phyloP scores from a whole-genome alignment of 2,329 filamentous ascomycete species.

The Colletotrichum tropicicola region DNA sequence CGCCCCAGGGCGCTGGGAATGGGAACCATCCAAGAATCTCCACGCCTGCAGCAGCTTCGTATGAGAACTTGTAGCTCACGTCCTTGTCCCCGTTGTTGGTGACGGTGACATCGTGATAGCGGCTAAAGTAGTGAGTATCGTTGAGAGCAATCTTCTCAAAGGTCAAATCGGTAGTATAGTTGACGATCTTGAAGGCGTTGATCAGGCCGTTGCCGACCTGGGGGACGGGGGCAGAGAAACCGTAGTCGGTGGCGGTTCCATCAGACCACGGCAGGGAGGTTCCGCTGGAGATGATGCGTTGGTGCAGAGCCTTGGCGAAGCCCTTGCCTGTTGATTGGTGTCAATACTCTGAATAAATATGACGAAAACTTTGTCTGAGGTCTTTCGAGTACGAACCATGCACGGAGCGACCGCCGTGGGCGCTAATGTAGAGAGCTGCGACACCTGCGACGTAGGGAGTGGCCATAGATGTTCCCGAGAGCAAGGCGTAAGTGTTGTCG shows the following conservation, averaged over 20 bases:
- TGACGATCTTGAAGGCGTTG: constrained; percentile 51
- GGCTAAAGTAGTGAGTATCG: constrained; percentile 50
- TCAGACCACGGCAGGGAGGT: constrained; percentile 34
- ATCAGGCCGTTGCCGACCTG: constrained; percentile 52
- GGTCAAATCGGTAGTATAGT: constrained; percentile 45
- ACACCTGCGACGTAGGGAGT: constrained; percentile 54
- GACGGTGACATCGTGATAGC: constrained; percentile 37
- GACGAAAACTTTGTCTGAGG: too few species aligned
- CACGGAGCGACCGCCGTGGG: constrained; percentile 39
- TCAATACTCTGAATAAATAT: not conserved
- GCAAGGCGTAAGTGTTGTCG: constrained; percentile 42
- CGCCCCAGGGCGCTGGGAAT: constrained; percentile 1
- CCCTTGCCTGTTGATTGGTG: constrained; percentile 36
- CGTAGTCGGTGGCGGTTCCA: constrained; percentile 34
- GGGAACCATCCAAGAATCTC: constrained; percentile 41
- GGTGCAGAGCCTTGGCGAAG: constrained; percentile 38
- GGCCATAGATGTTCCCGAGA: constrained; percentile 59
- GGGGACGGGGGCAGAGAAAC: constrained; percentile 42
- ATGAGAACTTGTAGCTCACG: constrained; percentile 41
- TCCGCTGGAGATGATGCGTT: constrained; percentile 44
- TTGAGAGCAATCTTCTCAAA: constrained; percentile 52
- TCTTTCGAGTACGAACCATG: constrained; percentile 35
- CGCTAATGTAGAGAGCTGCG: constrained; percentile 45
- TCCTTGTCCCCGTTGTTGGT: constrained; percentile 45
- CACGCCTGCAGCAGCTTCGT: constrained; percentile 43